phyloP scores from a whole-genome alignment of 2,329 filamentous ascomycete species.

The Cercospora sp. region DNA sequence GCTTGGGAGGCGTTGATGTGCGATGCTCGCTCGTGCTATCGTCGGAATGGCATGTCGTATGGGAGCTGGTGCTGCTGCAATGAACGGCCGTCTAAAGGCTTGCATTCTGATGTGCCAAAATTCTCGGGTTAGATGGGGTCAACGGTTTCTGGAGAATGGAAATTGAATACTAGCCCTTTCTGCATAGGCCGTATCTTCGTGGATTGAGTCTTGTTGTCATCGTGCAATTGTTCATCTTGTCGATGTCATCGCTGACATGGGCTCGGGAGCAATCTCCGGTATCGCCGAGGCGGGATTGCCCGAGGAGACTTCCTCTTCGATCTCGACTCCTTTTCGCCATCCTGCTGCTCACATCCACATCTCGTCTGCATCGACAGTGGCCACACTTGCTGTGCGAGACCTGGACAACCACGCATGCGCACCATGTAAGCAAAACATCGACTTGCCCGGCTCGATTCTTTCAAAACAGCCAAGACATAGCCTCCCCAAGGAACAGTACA shows the following conservation, averaged over 20 bases:
- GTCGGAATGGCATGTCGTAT: not conserved
- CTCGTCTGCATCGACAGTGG: no score
- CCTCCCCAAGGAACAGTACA: no score
- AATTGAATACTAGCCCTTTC: not conserved
- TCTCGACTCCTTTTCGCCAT: no score
- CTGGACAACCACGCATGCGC: no score
- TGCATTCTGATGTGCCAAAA: not conserved
- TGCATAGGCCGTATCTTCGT: not conserved
- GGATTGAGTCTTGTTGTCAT: not conserved
- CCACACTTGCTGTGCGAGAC: no score
- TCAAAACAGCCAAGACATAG: no score
- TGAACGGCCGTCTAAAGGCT: not conserved
- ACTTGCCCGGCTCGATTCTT: no score
- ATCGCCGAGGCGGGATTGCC: not conserved
- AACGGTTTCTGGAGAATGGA: no score
- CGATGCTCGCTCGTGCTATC: not conserved
- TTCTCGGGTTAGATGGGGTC: no score
- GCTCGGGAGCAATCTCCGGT: not conserved
- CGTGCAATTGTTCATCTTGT: not conserved
- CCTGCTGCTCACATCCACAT: no score
- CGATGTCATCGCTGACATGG: constrained; percentile 5
- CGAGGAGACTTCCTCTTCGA: not conserved
- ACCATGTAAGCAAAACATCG: no score
- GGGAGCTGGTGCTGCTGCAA: not conserved
- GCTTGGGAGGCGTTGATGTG: not conserved